Conservation (phyloP, 2,329 filamentous ascomycete genomes). For the Basipetospora chlamydospora region DNA sequence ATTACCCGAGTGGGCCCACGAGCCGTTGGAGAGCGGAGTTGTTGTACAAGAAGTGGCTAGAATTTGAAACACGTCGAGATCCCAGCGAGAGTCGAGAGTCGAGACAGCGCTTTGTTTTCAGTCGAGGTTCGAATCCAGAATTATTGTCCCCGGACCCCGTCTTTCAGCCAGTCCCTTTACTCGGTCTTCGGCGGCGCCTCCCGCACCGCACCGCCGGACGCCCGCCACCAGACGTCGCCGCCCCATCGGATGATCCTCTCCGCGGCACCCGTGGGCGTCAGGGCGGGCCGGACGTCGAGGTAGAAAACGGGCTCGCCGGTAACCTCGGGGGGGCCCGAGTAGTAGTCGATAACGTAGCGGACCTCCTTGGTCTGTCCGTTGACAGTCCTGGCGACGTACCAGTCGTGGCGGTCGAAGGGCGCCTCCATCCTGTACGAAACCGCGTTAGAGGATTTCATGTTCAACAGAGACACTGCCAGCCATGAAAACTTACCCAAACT, state of each 20-base stretch:
- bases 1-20: no score
- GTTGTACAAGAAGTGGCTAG: no score
- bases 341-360: slow-evolving; percentile 95
- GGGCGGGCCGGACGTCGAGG: slow-evolving; percentile 81
- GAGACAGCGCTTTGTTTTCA: no score
- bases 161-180: no score
- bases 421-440: slow-evolving; percentile 47
- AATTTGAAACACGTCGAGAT: no score
- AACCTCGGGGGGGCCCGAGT: slow-evolving; percentile 66
- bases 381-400: slow-evolving; percentile 69
- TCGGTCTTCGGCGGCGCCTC: slow-evolving; percentile 17
- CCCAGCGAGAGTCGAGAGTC: no score
- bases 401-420: slow-evolving; percentile 94
- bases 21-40: no score
- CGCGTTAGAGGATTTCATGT: slow-evolving; percentile 10
- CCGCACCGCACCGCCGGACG: slow-evolving; percentile 55
- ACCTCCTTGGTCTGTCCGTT: slow-evolving; percentile 60
- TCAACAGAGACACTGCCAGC: background rate
- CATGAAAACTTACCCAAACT: slow-evolving; percentile 65
- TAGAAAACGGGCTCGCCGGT: slow-evolving; percentile 90
- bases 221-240: slow-evolving; percentile 86
- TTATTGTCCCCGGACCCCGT: no score
- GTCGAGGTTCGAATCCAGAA: no score
- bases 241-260: slow-evolving; percentile 82
- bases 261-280: slow-evolving; percentile 64